phyloP scores from a whole-genome alignment of 2,329 filamentous ascomycete genomes.

The Ophiosphaerella herpotricha region DNA sequence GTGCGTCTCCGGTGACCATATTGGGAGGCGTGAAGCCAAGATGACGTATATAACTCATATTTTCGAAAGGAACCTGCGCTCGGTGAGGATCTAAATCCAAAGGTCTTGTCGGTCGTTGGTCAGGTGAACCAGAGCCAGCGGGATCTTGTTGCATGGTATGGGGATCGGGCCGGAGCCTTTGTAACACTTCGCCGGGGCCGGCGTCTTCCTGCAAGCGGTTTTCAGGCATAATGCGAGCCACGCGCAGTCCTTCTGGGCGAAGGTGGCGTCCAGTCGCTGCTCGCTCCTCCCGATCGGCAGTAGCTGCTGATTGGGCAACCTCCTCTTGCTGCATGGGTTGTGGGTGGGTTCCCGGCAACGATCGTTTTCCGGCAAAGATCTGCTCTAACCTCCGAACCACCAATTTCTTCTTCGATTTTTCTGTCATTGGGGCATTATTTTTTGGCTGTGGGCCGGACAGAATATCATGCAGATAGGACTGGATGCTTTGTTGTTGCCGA shows the following conservation, averaged over 20 bases:
- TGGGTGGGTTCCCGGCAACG: constrained; percentile 49
- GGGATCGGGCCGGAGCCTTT: constrained; percentile 21
- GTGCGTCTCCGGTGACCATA: constrained; percentile 54
- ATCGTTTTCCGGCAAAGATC: constrained; percentile 74
- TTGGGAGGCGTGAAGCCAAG: constrained; percentile 69
- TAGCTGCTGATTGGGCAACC: constrained; percentile 60
- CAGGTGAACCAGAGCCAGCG: constrained; percentile 50
- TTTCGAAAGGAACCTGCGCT: constrained; percentile 74
- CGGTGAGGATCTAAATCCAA: constrained; percentile 78
- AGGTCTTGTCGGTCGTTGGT: constrained; percentile 78
- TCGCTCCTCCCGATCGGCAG: constrained; percentile 48
- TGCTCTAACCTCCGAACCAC: constrained; percentile 79
- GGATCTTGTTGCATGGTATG: constrained; percentile 32
- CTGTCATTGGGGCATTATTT: constrained; percentile 63
- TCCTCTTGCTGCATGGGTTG: constrained; percentile 62
- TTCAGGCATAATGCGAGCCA: constrained; percentile 52
- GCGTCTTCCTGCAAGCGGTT: constrained; percentile 16
- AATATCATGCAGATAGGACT: constrained; percentile 73
- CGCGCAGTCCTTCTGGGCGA: constrained; percentile 49
- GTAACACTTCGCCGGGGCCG: constrained; percentile 18
- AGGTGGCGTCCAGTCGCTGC: constrained; percentile 47
- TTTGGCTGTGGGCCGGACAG: constrained; percentile 70
- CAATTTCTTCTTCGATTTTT: constrained; percentile 75
- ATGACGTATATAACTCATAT: constrained; percentile 79
- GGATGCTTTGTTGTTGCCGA: constrained; percentile 58